Conservation (phyloP, 305 asterid genomes). For the Solanum hybrid region DNA sequence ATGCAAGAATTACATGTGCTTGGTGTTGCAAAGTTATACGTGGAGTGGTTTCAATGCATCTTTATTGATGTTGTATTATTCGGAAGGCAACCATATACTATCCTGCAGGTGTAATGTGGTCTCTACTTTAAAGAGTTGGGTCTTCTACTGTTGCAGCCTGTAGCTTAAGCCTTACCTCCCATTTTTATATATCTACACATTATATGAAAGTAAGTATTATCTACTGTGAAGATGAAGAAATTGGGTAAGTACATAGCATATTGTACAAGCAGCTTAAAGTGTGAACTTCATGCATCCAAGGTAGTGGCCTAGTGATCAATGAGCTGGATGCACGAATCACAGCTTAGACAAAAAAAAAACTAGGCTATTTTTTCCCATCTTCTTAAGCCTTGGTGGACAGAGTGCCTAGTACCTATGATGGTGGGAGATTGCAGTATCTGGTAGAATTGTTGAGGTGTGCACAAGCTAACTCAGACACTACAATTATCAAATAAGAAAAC, state of each 20-base stretch:
- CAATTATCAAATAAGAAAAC: background rate
- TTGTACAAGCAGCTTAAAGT: background rate
- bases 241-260: background rate
- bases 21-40: background rate
- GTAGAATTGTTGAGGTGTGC: background rate
- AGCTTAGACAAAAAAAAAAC: background rate
- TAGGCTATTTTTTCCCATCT: background rate
- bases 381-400: background rate
- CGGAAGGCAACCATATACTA: background rate
- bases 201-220: background rate
- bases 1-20: background rate
- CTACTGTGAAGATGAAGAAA: background rate
- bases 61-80: background rate
- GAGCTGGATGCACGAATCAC: background rate
- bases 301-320: background rate
- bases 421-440: background rate
- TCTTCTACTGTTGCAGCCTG: background rate
- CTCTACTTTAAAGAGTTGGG: background rate
- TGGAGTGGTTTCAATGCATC: background rate
- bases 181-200: background rate
- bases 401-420: background rate
- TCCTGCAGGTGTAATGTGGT: background rate
- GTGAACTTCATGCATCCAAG: background rate
- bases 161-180: background rate
- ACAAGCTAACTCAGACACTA: background rate